Conservation (phyloP, 352 stramenopile genomes). For the Pythium aristosporum region DNA sequence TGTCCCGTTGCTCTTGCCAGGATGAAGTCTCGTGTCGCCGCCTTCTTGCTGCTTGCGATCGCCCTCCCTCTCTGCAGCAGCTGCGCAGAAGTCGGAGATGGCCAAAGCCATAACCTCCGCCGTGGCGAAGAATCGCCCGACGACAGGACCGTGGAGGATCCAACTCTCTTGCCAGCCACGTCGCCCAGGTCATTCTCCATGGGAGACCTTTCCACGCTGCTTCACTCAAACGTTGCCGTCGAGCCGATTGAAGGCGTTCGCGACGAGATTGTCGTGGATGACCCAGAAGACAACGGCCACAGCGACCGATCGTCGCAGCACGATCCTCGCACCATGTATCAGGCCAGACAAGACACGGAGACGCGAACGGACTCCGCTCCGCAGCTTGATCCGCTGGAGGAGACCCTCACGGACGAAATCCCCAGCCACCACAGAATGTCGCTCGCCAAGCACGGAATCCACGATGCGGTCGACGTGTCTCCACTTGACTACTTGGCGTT, state of each 20-base stretch:
- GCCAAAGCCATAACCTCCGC: neutral
- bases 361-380: neutral
- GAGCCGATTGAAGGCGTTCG: neutral
- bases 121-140: neutral
- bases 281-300: neutral
- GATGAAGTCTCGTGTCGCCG: neutral
- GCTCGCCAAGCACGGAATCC: neutral
- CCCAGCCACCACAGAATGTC: neutral
- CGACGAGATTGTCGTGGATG: slow-evolving; percentile 1
- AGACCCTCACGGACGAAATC: neutral
- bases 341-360: neutral
- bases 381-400: neutral
- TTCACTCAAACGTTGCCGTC: neutral
- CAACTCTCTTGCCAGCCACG: neutral
- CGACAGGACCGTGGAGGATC: neutral
- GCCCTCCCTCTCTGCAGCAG: neutral
- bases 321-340: neutral
- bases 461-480: neutral
- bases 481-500: neutral
- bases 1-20: neutral
- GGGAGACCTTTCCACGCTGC: neutral
- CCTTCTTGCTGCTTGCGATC: neutral
- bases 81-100: neutral
- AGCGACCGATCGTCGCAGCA: neutral
- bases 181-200: slow-evolving; percentile 4